A percentile compares a stretch with the other conserved stretches of the same genome.
These are phyloP conservation scores for Aspergillus ibericus DNA, from an alignment of 2,329 filamentous ascomycete species.

Conservation along the genomic window DNA sequence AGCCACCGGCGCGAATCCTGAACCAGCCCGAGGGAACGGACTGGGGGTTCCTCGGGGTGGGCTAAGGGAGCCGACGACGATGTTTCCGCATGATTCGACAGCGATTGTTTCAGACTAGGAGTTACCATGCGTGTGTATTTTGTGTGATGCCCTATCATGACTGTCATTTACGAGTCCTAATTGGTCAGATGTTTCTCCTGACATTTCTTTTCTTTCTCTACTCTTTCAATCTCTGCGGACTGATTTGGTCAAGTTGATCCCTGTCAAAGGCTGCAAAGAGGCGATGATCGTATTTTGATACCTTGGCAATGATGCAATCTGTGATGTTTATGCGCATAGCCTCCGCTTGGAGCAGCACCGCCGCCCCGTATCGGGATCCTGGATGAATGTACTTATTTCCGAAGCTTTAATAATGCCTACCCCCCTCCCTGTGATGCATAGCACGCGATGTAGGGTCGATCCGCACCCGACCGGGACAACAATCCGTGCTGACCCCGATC, in stretches of 20 bases:
- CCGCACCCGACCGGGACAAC: neutral
- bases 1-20: conserved; percentile 34
- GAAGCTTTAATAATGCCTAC: neutral
- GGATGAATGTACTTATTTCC: conserved; percentile 7
- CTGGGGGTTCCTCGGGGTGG: conserved; percentile 42
- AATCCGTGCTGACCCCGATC: neutral
- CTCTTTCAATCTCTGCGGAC: neutral
- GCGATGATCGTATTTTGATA: conserved; percentile 19
- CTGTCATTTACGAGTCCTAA: conserved; percentile 7
- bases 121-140: neutral
- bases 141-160: conserved; percentile 4
- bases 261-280: conserved; percentile 20
- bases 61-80: conserved; percentile 21
- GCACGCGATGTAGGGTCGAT: neutral
- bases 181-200: neutral
- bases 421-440: neutral
- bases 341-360: neutral
- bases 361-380: neutral
- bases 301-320: conserved; percentile 12
- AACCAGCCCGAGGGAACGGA: conserved; percentile 43
- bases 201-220: neutral
- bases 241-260: conserved; percentile 5
- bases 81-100: neutral
- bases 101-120: neutral
- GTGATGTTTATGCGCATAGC: conserved; percentile 2